Evolutionary conservation across 2,329 filamentous ascomycete species (phyloP), one percentile per base, ranked within the genome.

Genomic region (Falciphora oryzae): DNA sequence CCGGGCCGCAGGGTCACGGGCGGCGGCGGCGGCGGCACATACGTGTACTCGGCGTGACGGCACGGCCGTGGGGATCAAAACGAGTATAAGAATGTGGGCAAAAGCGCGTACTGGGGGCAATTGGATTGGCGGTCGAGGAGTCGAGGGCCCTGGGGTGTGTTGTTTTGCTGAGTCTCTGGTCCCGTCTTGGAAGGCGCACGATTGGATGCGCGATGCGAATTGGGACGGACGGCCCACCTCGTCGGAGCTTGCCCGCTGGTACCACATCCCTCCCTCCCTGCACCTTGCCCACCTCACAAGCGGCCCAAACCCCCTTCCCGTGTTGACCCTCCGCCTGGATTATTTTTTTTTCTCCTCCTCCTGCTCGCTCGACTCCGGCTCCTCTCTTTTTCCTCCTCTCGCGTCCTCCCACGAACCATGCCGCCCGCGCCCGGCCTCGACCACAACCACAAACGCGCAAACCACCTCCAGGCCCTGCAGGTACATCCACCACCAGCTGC

Each of bases 21-120:
- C 44, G 22, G 44, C 44, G 44, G 44, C 44, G 44, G 44, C 18
- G 38, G 44, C 44, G 57, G 63, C 57, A 60, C 69, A 66, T 64
- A 77, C 73, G 65, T 68, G 73, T 72, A 73, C 74, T 77, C 72
- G 63, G 69, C 72, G 59, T 77, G 79, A 75, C 77, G 79, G 75
- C 68, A 76, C 67, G 65, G 58, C 62, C 64, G 61, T 57, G 75
- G 75, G 78, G 86, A 86, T 77, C 78, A 80, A 71, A 88, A 87
- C 71, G 82, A 91, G 87, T 85, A 85, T 81, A 87, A 86, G 80
- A 83, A 90, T 76, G 79, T 77, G 73, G 76, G 75, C 74, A 70
- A 77, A 78, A 75, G 74, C 71, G 72, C 69, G 71, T 70, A 71
- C 72, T 71, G 68, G 68, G 68, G 71, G 68, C 65, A 68, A 38